Percentiles rank a stretch among this genome's conserved stretches.
Conservation (phyloP, 768 basidiomycete genomes). For the Tubosaeta sp. region DNA sequence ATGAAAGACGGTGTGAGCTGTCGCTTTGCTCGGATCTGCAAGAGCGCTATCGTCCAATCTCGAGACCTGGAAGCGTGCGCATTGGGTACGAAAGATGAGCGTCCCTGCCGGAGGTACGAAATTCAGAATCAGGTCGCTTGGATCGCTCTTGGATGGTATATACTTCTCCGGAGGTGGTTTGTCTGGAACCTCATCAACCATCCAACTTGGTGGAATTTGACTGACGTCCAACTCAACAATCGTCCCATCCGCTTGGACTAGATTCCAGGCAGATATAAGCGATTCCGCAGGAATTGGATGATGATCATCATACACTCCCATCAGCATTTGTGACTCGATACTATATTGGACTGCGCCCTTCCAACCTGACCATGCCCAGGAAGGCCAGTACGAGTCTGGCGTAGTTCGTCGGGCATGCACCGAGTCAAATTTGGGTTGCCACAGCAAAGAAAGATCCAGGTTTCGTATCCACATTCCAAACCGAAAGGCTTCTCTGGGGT, state of each 20-base stretch:
- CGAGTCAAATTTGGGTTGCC: constrained; percentile 18
- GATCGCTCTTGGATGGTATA: not conserved
- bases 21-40: not conserved
- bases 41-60: not conserved
- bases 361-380: constrained; percentile 28
- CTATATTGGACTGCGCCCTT: constrained; percentile 15
- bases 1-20: constrained; percentile 10
- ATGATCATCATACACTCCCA: not conserved
- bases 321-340: not conserved
- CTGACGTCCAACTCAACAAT: constrained; percentile 12
- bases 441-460: constrained; percentile 16
- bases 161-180: constrained; percentile 2
- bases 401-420: constrained; percentile 7
- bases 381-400: constrained; percentile 10
- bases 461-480: constrained; percentile 11
- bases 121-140: not conserved
- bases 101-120: constrained; percentile 12
- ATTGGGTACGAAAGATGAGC: constrained; percentile 23
- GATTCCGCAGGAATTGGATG: constrained; percentile 13
- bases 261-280: constrained; percentile 14
- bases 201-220: not conserved
- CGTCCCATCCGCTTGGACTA: constrained; percentile 10
- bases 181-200: not conserved
- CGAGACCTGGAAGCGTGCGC: constrained; percentile 8
- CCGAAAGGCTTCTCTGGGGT: constrained; percentile 5